Base-by-base conservation (phyloP, 495 filamentous ascomycete genomes). In the Cryomyces antarcticus region DNA sequence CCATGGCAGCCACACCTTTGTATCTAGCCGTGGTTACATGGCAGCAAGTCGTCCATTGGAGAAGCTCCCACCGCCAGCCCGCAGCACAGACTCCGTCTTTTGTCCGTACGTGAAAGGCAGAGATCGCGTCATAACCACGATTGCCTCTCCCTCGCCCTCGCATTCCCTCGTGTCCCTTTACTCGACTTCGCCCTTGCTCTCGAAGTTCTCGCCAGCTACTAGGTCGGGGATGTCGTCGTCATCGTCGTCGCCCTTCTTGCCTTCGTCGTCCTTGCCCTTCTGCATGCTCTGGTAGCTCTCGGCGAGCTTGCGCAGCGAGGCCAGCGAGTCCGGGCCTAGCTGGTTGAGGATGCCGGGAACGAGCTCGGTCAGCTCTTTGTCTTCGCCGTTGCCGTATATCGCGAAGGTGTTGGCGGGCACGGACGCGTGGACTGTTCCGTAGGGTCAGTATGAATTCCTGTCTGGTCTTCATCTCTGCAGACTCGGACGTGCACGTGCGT, bases 201-300 rank as follows among this genome's bases (percentile, higher is more conserved):
- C 89, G 56, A 97, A 97, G 72, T 80, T 89, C 72, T 92, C 82
- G 54, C 89, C 89, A 54, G 78, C 82, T 24, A 97, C 87, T 49
- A 97, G 71, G 47, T 96, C 88, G 47, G 89, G 89, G 64, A 97
- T 97, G 52, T 93, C 78, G 53, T 81, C 72, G 39, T 86, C 88
- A 45, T 77, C 74, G 10, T 77, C 73, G 45, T 82, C 78, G 40
- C 82, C 78, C 69, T 87, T 82, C 61, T 72, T 69, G 42, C 63
- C 71, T 42, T 73, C 73, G 43, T 71, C 79, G 38, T 72, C 77
- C 64, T 89, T 79, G 58, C 77, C 77, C 79, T 94, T 94, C 72
- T 95, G 89, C 78, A 97, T 76, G 67, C 75, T 88, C 78, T 97
- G 89, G 72, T 96, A 97, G 77, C 81, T 89, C 76, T 97, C 89